Evolutionary conservation across 768 basidiomycete genomes (phyloP).

Genomic region (Amylocystis lapponica): DNA sequence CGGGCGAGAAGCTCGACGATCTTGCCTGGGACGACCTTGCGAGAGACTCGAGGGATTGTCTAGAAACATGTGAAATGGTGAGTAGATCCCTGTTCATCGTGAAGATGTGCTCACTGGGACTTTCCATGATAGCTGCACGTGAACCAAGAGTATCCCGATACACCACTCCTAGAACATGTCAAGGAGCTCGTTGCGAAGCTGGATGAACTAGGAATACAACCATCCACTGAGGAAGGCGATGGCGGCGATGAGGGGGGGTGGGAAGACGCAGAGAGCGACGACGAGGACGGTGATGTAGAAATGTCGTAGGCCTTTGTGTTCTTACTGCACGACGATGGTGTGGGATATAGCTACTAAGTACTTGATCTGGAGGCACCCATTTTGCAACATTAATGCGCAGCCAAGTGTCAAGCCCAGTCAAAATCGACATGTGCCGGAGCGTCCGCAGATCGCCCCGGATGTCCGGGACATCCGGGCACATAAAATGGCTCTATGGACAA

Average conservation of each 20-base stretch:
- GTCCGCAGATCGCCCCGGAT: no score
- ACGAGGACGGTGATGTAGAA: constrained; percentile 42
- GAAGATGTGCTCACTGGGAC: background rate
- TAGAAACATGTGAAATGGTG: constrained; percentile 80
- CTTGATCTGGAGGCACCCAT: background rate
- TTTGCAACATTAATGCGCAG: background rate
- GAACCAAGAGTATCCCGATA: constrained; percentile 69
- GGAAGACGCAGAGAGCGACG: constrained; percentile 57
- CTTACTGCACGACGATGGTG: background rate
- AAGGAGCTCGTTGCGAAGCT: constrained; percentile 66
- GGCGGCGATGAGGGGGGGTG: constrained; percentile 49
- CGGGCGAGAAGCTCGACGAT: constrained; percentile 37
- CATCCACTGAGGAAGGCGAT: constrained; percentile 54
- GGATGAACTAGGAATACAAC: constrained; percentile 58
- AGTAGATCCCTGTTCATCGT: constrained; percentile 18
- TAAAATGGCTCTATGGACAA: no score
- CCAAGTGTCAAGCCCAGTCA: no score
- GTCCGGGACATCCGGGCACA: no score
- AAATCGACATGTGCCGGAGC: no score
- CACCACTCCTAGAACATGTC: constrained; percentile 69
- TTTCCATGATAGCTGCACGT: constrained; percentile 66
- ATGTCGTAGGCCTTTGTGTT: constrained; percentile 25
- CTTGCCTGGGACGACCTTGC: constrained; percentile 75
- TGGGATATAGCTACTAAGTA: background rate
- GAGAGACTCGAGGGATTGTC: constrained; percentile 70